Conservation (phyloP, 225 moss, liverwort and hornwort species). For the Pseudoscleropodium purum region DNA sequence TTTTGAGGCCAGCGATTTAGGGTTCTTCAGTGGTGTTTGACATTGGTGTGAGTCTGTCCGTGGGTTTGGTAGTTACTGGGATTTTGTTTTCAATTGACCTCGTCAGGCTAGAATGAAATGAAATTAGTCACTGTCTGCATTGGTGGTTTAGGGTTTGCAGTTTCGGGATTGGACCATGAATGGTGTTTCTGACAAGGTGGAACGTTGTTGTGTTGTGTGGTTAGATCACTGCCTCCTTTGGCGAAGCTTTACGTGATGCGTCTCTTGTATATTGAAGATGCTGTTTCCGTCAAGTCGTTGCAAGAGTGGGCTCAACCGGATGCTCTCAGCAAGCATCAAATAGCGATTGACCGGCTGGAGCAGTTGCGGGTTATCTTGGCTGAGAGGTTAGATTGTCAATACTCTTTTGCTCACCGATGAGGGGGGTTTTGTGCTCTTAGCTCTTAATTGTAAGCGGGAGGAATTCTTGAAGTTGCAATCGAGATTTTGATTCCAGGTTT, state of each 20-base stretch:
- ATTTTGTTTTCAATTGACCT: neutral
- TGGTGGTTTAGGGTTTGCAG: neutral
- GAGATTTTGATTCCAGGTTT: neutral
- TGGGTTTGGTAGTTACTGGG: neutral
- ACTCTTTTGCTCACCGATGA: neutral
- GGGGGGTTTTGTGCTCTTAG: neutral
- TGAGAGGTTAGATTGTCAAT: constrained; percentile 40
- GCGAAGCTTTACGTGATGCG: constrained; percentile 85
- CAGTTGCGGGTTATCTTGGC: constrained; percentile 65
- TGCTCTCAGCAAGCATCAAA: constrained; percentile 67
- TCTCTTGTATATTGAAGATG: constrained; percentile 59
- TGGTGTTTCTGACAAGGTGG: neutral
- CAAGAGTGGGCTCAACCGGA: constrained; percentile 77
- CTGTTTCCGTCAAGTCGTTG: constrained; percentile 58
- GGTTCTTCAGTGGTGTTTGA: neutral
- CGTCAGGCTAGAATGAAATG: neutral
- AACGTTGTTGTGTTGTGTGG: neutral
- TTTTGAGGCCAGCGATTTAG: neutral
- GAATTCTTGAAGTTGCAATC: neutral
- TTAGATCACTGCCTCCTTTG: constrained; percentile 72
- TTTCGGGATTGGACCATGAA: neutral
- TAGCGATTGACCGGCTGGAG: constrained; percentile 72
- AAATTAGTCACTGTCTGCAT: neutral
- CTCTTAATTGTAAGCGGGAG: neutral
- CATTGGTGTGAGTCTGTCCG: neutral